A percentile compares a stretch with the other conserved stretches of the same genome.
These are phyloP conservation scores for Pseudonectria foliicola DNA, from an alignment of 2,329 filamentous ascomycete species.

Conservation along the genomic window DNA sequence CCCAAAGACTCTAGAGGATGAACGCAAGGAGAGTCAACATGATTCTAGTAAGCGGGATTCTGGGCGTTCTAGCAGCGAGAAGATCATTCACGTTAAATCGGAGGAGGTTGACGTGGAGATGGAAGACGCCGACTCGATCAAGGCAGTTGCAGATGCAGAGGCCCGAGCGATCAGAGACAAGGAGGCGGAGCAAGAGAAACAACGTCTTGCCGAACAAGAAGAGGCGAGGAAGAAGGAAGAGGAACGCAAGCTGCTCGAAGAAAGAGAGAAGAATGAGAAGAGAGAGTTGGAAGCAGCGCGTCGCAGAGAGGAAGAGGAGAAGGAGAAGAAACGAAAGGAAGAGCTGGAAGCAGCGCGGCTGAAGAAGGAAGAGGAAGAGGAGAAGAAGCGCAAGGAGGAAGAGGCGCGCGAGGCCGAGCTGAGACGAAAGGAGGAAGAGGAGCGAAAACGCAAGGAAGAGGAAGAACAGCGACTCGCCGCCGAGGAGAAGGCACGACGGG, in stretches of 20 bases:
- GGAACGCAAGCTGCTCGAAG: constrained; percentile 26
- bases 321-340: constrained; percentile 24
- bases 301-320: constrained; percentile 25
- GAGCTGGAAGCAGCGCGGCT: constrained; percentile 13
- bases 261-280: constrained; percentile 30
- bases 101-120: constrained; percentile 52
- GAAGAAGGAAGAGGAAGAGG: constrained; percentile 25
- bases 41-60: constrained; percentile 36
- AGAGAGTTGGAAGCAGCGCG: constrained; percentile 12
- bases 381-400: constrained; percentile 25
- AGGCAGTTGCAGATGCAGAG: constrained; percentile 20
- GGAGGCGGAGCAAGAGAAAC: constrained; percentile 24
- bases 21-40: constrained; percentile 31
- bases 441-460: constrained; percentile 28
- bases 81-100: constrained; percentile 48
- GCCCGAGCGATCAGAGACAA: constrained; percentile 30
- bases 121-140: constrained; percentile 37
- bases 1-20: constrained; percentile 37
- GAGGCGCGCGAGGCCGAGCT: constrained; percentile 29
- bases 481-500: constrained; percentile 28
- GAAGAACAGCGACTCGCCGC: constrained; percentile 30
- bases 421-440: constrained; percentile 31
- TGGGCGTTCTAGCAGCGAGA: constrained; percentile 37
- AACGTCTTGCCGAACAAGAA: constrained; percentile 24
- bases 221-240: constrained; percentile 29